A percentile compares a stretch with the other conserved stretches of the same genome.
Evolutionary conservation across 352 stramenopile species (phyloP).

Genomic region (Phytophthora lateralis): DNA sequence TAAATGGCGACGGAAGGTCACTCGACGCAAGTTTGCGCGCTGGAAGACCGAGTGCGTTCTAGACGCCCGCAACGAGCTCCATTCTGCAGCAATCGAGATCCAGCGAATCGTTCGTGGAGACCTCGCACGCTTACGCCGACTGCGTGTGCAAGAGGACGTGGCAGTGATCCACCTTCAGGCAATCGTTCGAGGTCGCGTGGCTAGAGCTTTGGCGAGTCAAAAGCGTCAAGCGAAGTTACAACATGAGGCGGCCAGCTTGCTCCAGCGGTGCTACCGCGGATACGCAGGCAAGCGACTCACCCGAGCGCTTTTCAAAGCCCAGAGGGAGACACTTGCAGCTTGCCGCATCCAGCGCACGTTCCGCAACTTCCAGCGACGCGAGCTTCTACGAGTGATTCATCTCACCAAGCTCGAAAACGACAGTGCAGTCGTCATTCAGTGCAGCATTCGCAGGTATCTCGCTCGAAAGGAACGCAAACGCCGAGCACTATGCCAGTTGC

Average conservation of each 20-base stretch:
- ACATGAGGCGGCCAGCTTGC: conserved; percentile 44
- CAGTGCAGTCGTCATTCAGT: conserved; percentile 60
- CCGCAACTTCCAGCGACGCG: conserved; percentile 60
- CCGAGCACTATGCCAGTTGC: conserved; percentile 17
- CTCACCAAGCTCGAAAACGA: conserved; percentile 67
- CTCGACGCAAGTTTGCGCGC: conserved; percentile 44
- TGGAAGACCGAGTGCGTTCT: conserved; percentile 60
- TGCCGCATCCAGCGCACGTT: conserved; percentile 73
- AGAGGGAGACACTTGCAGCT: conserved; percentile 62
- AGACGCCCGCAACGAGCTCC: conserved; percentile 62
- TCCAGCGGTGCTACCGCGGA: conserved; percentile 82
- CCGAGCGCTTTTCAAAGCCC: conserved; percentile 64
- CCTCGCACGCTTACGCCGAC: conserved; percentile 37
- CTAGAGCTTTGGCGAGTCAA: conserved; percentile 21
- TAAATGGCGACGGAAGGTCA: conserved; percentile 61
- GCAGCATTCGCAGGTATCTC: conserved; percentile 50
- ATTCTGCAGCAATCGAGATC: conserved; percentile 71
- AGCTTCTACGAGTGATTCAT: conserved; percentile 67
- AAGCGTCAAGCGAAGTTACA: conserved; percentile 50
- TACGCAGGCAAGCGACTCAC: conserved; percentile 76
- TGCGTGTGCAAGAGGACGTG: conserved; percentile 26
- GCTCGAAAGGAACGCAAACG: conserved; percentile 52
- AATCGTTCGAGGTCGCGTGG: conserved; percentile 57
- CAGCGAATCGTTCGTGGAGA: conserved; percentile 66
- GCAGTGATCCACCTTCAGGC: conserved; percentile 57